Conservation (phyloP, 805 yeast species). For the Starmerella khaoyaiensis region DNA sequence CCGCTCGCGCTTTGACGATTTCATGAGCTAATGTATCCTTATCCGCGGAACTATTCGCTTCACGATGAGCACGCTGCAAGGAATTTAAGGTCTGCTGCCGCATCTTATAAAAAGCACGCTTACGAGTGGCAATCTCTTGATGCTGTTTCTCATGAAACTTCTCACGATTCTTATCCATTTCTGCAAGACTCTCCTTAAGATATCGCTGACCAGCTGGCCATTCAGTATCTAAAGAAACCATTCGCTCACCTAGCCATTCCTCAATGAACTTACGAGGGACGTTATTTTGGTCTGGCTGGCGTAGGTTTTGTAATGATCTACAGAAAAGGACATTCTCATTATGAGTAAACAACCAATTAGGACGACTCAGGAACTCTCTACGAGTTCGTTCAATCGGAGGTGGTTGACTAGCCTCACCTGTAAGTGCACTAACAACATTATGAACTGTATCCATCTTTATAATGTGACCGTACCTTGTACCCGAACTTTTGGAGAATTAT, state of each 20-base stretch:
- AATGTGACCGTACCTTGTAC: constrained; percentile 17
- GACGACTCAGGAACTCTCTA: constrained; percentile 18
- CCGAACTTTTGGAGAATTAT: too few relatives aligned
- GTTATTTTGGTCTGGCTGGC: constrained; percentile 17
- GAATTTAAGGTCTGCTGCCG: constrained; percentile 7
- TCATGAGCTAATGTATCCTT: constrained; percentile 2
- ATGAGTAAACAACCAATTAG: constrained; percentile 18
- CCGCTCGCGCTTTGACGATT: constrained; percentile 9
- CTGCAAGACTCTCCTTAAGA: constrained; percentile 10
- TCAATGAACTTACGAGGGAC: constrained; percentile 20
- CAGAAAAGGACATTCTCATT: constrained; percentile 19
- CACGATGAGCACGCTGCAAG: constrained; percentile 6
- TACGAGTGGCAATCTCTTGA: constrained; percentile 11
- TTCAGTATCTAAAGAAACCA: constrained; percentile 15
- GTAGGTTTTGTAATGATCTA: constrained; percentile 14
- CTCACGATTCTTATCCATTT: constrained; percentile 6
- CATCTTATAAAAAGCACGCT: constrained; percentile 12
- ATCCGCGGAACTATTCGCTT: constrained; percentile 3
- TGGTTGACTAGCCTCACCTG: neutral
- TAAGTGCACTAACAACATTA: constrained; percentile 7
- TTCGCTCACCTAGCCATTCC: constrained; percentile 15
- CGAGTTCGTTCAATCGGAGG: neutral
- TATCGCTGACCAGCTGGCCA: constrained; percentile 18
- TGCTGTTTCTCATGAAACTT: constrained; percentile 11
- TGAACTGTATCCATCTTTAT: constrained; percentile 19